phyloP scores from a whole-genome alignment of 805 yeast genomes.

The Hemisphaericaspora nanyangensis region DNA sequence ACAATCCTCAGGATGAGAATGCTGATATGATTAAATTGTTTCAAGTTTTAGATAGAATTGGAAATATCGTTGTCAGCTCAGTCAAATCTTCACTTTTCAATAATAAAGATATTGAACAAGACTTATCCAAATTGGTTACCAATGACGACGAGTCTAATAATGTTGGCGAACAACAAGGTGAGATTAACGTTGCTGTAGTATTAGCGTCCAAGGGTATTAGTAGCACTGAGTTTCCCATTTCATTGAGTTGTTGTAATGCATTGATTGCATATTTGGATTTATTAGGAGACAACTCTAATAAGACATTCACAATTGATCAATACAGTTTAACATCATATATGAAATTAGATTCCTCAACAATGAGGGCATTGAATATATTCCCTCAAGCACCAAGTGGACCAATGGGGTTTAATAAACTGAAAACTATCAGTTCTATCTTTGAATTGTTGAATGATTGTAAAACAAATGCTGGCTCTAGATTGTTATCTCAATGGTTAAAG shows the following conservation, averaged over 20 bases:
- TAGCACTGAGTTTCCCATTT: constrained; percentile 42
- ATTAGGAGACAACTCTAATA: constrained; percentile 52
- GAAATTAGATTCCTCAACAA: constrained; percentile 89
- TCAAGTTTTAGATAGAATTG: constrained; percentile 67
- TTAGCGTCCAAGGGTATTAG: constrained; percentile 53
- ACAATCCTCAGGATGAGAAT: constrained; percentile 40
- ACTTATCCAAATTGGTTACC: constrained; percentile 64
- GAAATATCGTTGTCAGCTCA: constrained; percentile 68
- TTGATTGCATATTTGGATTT: constrained; percentile 65
- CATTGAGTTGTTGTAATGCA: constrained; percentile 65
- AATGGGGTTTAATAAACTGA: constrained; percentile 17
- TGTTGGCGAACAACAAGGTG: constrained; percentile 20
- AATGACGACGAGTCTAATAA: constrained; percentile 17
- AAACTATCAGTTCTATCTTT: constrained; percentile 51
- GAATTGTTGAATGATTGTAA: constrained; percentile 87
- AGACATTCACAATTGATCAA: constrained; percentile 52
- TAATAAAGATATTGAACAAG: constrained; percentile 70
- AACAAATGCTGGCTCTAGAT: constrained; percentile 82
- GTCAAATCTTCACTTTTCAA: constrained; percentile 55
- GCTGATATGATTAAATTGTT: constrained; percentile 60
- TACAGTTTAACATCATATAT: constrained; percentile 77
- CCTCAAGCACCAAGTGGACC: constrained; percentile 42
- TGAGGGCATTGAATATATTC: constrained; percentile 81
- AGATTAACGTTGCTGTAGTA: constrained; percentile 36
- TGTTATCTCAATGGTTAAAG: constrained; percentile 90